Base-by-base conservation (phyloP, 805 yeast species). In the Candida sithepensis region DNA sequence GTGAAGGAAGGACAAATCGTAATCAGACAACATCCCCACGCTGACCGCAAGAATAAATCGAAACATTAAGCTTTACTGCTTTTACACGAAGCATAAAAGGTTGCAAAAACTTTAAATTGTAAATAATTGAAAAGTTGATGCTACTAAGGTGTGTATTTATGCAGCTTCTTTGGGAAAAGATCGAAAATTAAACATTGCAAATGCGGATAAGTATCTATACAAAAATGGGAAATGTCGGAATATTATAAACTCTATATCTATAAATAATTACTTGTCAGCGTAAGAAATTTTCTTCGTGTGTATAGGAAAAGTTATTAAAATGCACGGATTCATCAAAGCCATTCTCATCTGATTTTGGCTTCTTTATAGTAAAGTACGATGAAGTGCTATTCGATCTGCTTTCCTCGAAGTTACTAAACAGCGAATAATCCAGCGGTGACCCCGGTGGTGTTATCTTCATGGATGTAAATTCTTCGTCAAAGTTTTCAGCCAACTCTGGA, bases 401-500 rank as follows among this genome's bases (percentile, higher is more conserved):
- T 39, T 62, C 66, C 41, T 57, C 64, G 28, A 65, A 56, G 19
- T 54, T 47, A 30, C 61, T 60, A 43, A 63, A 58, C n/a, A 63
- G 49, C 2, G 57, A 54, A 33, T 54, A 57, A 1, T 59, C 47
- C 5, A 63, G 57, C 18, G 70, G 70, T 0, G 68, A 63, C 32
- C 67, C 57, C 30, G 70, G 70, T 12, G 70, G 70, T 0, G 69
- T 74, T 39, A 82, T 71, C 34, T 75, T 74, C 84, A 87, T 75
- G 8, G 75, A 75, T 0, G 96, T 89, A 66, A 89, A 89, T 50
- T 86, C 91, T 9, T 74, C 66, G 52, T 88, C 88, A 61, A 89
- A 89, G 59, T 89, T 89, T 61, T 89, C 96, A 0, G 96, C 96
- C 46, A 85, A 61, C 41, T 74, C 82, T 21, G 95, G 92, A 59